These are phyloP conservation scores for Exobasidium cylindrosporum DNA, from an alignment of 1,284 basidiomycete species.

Conservation along the genomic window DNA sequence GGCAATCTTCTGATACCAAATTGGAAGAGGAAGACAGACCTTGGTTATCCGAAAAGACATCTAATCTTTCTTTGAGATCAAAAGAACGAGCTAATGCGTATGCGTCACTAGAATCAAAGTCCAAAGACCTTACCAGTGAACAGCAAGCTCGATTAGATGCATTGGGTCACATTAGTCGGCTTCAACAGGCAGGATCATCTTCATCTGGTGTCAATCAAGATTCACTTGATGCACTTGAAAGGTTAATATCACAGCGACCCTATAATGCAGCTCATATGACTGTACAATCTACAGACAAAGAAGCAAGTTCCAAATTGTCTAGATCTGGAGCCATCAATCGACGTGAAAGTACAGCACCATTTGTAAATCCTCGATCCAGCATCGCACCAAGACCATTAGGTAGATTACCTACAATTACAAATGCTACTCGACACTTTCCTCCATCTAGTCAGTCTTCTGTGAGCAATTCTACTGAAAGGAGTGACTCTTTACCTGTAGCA, in stretches of 20 bases:
- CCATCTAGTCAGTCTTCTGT: constrained; percentile 13
- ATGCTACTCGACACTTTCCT: constrained; percentile 18
- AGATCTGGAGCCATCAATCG: constrained; percentile 17
- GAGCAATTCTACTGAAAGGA: background rate
- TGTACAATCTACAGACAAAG: background rate
- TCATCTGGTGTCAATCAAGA: constrained; percentile 4
- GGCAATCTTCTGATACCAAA: background rate
- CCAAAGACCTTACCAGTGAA: background rate
- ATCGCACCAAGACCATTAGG: constrained; percentile 17
- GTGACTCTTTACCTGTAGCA: background rate
- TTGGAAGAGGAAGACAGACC: background rate
- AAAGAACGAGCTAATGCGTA: background rate
- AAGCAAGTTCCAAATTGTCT: constrained; percentile 6
- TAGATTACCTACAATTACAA: constrained; percentile 18
- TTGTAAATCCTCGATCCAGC: constrained; percentile 17
- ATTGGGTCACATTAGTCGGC: background rate
- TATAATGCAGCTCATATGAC: too few relatives aligned
- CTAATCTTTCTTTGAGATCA: background rate
- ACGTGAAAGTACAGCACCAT: constrained; percentile 10
- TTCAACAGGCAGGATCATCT: background rate
- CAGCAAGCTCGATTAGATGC: constrained; percentile 7
- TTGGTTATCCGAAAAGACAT: background rate
- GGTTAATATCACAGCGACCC: background rate
- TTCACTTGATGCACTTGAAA: background rate
- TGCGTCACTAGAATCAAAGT: background rate